A percentile compares a stretch with the other conserved stretches of the same genome.
Evolutionary conservation across 139 green algal genomes (phyloP).

Genomic region (Closterium sp.): DNA sequence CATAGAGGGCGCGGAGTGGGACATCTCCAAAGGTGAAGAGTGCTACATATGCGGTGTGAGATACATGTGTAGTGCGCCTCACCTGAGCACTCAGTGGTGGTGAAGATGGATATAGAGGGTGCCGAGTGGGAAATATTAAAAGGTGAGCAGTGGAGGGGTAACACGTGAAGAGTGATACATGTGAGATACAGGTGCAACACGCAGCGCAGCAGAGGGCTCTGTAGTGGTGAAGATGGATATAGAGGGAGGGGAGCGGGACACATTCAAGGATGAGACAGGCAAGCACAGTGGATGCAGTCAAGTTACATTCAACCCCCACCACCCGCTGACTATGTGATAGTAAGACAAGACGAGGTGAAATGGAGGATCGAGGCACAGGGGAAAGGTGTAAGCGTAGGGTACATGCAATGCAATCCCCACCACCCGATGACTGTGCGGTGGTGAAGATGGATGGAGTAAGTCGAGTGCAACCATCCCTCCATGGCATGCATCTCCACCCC

Average conservation of each 20-base stretch:
- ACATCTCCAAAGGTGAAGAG: background rate
- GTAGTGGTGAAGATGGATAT: conserved; percentile 48
- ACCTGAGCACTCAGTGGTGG: conserved; percentile 35
- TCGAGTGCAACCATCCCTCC: too few species aligned
- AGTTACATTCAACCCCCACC: too few species aligned
- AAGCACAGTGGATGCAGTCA: too few species aligned
- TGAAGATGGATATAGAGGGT: conserved; percentile 48
- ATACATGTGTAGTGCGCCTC: too few species aligned
- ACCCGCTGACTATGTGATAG: too few species aligned
- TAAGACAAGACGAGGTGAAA: too few species aligned
- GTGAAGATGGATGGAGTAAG: background rate
- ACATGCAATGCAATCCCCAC: background rate
- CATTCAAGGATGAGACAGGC: conserved; percentile 6
- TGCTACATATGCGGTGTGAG: too few species aligned
- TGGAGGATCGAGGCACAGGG: too few species aligned
- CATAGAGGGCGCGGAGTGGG: background rate
- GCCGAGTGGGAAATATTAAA: conserved; percentile 22
- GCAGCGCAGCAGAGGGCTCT: background rate
- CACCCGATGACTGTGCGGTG: background rate
- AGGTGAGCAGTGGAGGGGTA: too few species aligned
- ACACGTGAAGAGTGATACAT: background rate
- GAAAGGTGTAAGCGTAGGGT: too few species aligned
- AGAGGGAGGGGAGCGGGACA: conserved; percentile 23
- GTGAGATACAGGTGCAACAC: too few species aligned
- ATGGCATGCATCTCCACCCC: too few species aligned